These are phyloP conservation scores for Geotrichum citri-aurantii DNA, from an alignment of 1,139 yeast genomes.

Conservation along the genomic window DNA sequence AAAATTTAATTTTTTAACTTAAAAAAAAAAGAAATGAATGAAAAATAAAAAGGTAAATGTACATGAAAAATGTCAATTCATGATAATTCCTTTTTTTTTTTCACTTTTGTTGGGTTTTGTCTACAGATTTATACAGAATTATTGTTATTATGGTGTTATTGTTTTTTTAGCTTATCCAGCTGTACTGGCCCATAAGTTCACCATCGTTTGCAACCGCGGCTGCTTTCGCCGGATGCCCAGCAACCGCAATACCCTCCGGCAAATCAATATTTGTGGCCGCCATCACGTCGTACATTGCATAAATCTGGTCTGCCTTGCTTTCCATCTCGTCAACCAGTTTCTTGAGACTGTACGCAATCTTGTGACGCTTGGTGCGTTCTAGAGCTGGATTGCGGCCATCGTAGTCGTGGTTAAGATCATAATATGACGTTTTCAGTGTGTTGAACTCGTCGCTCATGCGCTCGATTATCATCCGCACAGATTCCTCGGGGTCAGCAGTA, in stretches of 20 bases:
- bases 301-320: constrained; percentile 33
- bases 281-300: constrained; percentile 32
- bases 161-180: not conserved
- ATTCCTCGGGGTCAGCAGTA: constrained; percentile 30
- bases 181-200: not conserved
- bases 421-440: constrained; percentile 24
- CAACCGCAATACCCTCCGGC: not conserved
- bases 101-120: not conserved
- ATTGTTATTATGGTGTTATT: not conserved
- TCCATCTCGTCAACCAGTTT: constrained; percentile 29
- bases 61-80: not conserved
- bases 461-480: constrained; percentile 27
- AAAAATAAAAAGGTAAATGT: too few relatives aligned
- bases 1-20: too few relatives aligned
- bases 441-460: constrained; percentile 29
- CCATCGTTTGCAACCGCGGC: not conserved
- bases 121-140: not conserved
- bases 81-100: not conserved
- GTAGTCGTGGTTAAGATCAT: constrained; percentile 26
- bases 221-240: not conserved
- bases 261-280: constrained; percentile 24
- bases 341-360: constrained; percentile 26
- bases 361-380: constrained; percentile 27
- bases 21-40: too few relatives aligned
- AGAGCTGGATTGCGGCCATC: constrained; percentile 28